Evolutionary conservation across 805 yeast species (phyloP), one percentile per base, ranked within the genome.

Genomic region (Saccharomyces paradoxus): DNA sequence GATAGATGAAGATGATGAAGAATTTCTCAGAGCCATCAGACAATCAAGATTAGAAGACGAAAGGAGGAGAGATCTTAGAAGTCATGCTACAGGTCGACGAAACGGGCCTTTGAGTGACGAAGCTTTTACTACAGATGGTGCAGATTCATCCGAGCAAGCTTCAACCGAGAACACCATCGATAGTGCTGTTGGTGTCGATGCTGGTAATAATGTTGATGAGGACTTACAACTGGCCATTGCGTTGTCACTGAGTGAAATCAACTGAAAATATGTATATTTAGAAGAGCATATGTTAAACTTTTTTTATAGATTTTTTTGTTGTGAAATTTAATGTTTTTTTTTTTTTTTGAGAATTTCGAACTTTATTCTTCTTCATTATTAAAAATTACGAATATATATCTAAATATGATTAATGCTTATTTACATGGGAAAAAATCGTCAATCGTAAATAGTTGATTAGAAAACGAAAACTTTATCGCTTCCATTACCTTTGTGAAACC

Each of bases 381-480:
- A 37, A 7, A n/a, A 37, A 4, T n/a, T 8, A 37, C 9, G 44
- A 37, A 37, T n/a, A 37, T 37, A 37, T 37, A 37, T 37, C 24
- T 17, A 37, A 37, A 37, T 17, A 37, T 37, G 1, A 37, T 37
- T 37, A 17, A 17, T 37, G 22, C 17, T 32, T 32, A 17, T 37
- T 21, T 37, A 37, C 44, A 37, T 17, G 44, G 5, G 9, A 37
- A 37, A 37, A 17, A 37, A 37, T 6, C 24, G 13, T 8, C 12
- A 37, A 17, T 17, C 44, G 24, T 37, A 17, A n/a, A 21, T 24
- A 17, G 14, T 9, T 21, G 14, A 28, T 65, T 66, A 81, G 58
- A 81, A 82, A 59, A 82, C 77, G 63, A 81, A 81, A 17, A 82
- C 82, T 65, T 79, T 82, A 59, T 78, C 81, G 48, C 73, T 73